These are phyloP conservation scores for Brassica rapa DNA, from an alignment of 345 rosid genomes.

Conservation along the genomic window DNA sequence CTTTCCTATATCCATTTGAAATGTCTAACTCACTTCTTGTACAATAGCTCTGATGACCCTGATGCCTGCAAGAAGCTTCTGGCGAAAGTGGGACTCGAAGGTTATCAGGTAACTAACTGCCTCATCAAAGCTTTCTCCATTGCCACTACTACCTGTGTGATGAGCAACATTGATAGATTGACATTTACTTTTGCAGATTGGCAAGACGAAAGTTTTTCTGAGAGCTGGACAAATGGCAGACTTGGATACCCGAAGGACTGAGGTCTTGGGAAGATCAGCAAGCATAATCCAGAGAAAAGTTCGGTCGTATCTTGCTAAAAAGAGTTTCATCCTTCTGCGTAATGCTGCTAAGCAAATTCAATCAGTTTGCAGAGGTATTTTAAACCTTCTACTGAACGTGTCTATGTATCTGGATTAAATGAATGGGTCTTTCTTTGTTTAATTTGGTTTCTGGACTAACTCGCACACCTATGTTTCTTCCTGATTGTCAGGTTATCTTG, in stretches of 20 bases:
- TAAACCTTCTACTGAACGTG: background rate
- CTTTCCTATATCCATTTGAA: background rate
- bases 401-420: background rate
- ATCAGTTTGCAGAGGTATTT: conserved; percentile 87
- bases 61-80: conserved; percentile 90
- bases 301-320: conserved; percentile 85
- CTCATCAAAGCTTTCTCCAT: background rate
- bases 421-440: background rate
- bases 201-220: conserved; percentile 43
- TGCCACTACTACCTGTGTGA: conserved; percentile 2
- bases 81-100: conserved; percentile 75
- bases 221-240: conserved; percentile 51
- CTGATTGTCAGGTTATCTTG: conserved; percentile 69
- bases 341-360: conserved; percentile 71
- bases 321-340: conserved; percentile 65
- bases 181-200: conserved; percentile 36
- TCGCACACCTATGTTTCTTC: conserved; percentile 5
- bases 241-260: conserved; percentile 46
- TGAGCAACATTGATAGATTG: conserved; percentile 9
- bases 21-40: conserved; percentile 7
- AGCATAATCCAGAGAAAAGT: conserved; percentile 92
- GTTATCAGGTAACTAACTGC: conserved; percentile 79
- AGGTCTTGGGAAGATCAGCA: conserved; percentile 72
- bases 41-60: conserved; percentile 78
- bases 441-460: background rate